Evolutionary conservation across 2,329 filamentous ascomycete species (phyloP).

Genomic region (Cryphonectria nitschkei): DNA sequence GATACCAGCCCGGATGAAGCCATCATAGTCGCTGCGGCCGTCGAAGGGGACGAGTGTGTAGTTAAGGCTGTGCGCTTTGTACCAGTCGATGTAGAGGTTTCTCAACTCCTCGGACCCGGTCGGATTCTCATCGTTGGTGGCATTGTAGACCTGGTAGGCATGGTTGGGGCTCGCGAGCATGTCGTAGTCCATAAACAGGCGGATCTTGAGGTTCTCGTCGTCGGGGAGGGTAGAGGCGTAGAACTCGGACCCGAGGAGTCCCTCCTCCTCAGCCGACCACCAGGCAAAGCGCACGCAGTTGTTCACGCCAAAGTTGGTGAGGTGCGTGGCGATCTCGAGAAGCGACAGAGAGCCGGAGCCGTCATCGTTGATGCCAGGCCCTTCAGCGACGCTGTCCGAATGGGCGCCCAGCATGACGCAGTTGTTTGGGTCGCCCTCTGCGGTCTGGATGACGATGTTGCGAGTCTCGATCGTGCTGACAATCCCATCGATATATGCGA

Average conservation of each 20-base stretch:
- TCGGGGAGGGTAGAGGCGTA: slow-evolving; percentile 59
- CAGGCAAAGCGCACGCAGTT: slow-evolving; percentile 71
- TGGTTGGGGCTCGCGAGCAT: slow-evolving; percentile 71
- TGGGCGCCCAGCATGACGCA: slow-evolving; percentile 69
- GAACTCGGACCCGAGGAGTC: slow-evolving; percentile 65
- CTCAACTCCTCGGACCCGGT: slow-evolving; percentile 71
- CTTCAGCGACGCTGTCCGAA: slow-evolving; percentile 64
- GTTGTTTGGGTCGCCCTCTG: slow-evolving; percentile 61
- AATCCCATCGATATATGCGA: slow-evolving; percentile 62
- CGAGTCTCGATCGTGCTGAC: slow-evolving; percentile 57
- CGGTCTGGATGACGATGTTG: slow-evolving; percentile 68
- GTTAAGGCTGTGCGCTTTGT: slow-evolving; percentile 62
- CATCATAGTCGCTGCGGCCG: slow-evolving; percentile 79
- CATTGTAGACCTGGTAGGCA: slow-evolving; percentile 71
- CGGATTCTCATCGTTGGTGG: slow-evolving; percentile 72
- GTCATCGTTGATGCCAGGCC: slow-evolving; percentile 79
- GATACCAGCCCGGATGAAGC: slow-evolving; percentile 74
- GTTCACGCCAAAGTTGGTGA: slow-evolving; percentile 60
- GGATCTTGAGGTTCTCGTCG: slow-evolving; percentile 65
- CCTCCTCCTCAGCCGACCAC: slow-evolving; percentile 71
- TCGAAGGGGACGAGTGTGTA: slow-evolving; percentile 76
- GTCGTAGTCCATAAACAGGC: slow-evolving; percentile 71
- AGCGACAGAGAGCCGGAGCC: slow-evolving; percentile 68
- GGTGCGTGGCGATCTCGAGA: slow-evolving; percentile 64
- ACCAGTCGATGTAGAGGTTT: slow-evolving; percentile 70